These are phyloP conservation scores for Oryza meyeriana DNA, from an alignment of 176 grass and related monocot genomes.

Conservation along the genomic window DNA sequence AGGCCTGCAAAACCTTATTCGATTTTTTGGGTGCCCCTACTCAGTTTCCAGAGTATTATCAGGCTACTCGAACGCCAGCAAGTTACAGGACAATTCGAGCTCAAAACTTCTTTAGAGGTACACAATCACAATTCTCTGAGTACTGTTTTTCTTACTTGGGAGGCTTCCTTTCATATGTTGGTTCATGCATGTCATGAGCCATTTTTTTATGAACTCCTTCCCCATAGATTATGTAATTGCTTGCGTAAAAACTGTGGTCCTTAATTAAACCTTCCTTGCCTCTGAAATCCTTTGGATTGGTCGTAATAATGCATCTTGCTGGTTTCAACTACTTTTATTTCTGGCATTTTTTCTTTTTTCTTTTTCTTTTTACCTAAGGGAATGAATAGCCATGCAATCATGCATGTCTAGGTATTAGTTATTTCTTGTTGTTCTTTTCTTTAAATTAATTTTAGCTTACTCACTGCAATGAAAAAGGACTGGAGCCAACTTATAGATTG, in stretches of 20 bases:
- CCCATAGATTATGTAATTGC: background rate
- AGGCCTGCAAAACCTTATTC: constrained; percentile 77
- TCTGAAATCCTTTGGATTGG: background rate
- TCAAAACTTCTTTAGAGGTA: constrained; percentile 62
- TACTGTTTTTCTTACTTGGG: background rate
- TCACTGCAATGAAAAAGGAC: background rate
- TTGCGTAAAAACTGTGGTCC: background rate
- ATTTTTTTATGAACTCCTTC: background rate
- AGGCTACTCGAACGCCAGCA: constrained; percentile 48
- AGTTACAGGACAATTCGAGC: constrained; percentile 67
- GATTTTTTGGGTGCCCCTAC: constrained; percentile 79
- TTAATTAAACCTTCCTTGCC: background rate
- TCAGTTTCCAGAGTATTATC: constrained; percentile 54
- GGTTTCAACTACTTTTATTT: constrained; percentile 4
- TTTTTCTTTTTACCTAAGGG: background rate
- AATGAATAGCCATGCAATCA: background rate
- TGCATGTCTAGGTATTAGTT: background rate
- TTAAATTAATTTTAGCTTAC: background rate
- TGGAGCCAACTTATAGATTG: background rate
- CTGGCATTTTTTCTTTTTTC: background rate
- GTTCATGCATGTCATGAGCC: background rate
- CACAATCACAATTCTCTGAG: background rate
- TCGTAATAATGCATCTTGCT: background rate
- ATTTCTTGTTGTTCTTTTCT: background rate
- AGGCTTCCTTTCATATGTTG: background rate